Conservation (phyloP, 2,329 filamentous ascomycete species). For the Ophiostoma himal-ulmi region DNA sequence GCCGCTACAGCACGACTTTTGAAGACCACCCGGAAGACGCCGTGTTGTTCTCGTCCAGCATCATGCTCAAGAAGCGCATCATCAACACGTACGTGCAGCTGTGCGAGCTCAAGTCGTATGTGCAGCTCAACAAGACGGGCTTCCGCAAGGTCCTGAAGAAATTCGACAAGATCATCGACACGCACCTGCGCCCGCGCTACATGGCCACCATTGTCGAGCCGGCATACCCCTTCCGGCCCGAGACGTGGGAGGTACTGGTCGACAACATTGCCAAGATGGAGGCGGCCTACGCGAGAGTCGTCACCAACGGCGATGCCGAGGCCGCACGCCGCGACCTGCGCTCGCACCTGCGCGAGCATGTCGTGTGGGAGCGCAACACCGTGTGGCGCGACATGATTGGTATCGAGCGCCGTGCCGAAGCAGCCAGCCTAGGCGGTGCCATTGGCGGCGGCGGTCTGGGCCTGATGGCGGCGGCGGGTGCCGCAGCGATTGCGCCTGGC, state of each 20-base stretch:
- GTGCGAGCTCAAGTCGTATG: conserved; percentile 92
- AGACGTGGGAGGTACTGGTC: conserved; percentile 65
- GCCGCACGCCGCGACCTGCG: conserved; percentile 79
- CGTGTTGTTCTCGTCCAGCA: conserved; percentile 58
- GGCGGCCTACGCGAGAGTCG: conserved; percentile 69
- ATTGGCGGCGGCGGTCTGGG: conserved; percentile 50
- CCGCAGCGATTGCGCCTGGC: background rate
- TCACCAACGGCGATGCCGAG: conserved; percentile 72
- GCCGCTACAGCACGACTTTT: conserved; percentile 60
- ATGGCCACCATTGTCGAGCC: conserved; percentile 67
- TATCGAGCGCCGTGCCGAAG: conserved; percentile 90
- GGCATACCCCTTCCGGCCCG: conserved; percentile 73
- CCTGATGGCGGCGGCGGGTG: conserved; percentile 22
- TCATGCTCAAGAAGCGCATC: conserved; percentile 88
- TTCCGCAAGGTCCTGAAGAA: conserved; percentile 97
- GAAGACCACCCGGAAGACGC: conserved; percentile 76
- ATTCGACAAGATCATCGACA: conserved; percentile 92
- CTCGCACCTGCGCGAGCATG: conserved; percentile 87
- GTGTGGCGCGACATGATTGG: conserved; percentile 99
- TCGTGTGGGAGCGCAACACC: conserved; percentile 98
- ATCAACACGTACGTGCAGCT: conserved; percentile 83
- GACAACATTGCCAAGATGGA: conserved; percentile 71
- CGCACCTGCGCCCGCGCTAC: conserved; percentile 70
- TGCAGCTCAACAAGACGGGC: conserved; percentile 92
- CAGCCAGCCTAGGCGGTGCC: conserved; percentile 82